Conservation (phyloP, 2,329 filamentous ascomycete genomes). For the Amauroascus niger region DNA sequence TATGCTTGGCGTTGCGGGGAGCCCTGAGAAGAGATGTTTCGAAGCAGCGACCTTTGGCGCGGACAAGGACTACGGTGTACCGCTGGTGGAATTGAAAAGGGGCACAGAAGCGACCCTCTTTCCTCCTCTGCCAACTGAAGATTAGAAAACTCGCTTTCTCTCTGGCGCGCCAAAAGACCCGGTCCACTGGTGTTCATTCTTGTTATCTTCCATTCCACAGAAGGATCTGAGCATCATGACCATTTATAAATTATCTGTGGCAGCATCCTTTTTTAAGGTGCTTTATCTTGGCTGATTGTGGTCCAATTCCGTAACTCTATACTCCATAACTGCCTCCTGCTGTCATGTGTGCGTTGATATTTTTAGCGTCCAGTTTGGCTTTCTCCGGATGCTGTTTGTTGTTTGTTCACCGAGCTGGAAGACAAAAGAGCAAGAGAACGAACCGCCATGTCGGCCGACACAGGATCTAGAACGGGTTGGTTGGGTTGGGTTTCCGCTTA, state of each 20-base stretch:
- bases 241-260: too few relatives aligned
- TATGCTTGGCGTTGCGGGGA: conserved; percentile 57
- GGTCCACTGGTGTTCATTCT: too few relatives aligned
- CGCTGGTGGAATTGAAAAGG: conserved; percentile 33
- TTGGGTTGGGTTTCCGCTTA: not conserved
- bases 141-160: conserved; percentile 20
- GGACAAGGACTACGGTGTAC: conserved; percentile 61
- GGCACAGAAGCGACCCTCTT: conserved; percentile 44
- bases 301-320: too few relatives aligned
- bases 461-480: conserved; percentile 2
- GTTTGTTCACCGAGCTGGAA: not conserved
- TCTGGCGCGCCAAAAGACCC: too few relatives aligned
- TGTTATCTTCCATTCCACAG: not conserved
- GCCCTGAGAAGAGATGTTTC: conserved; percentile 49
- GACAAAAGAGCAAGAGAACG: not conserved
- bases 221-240: too few relatives aligned
- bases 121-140: conserved; percentile 37
- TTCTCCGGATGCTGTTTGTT: not conserved
- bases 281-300: too few relatives aligned
- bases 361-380: not conserved
- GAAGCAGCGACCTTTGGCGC: conserved; percentile 51
- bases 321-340: too few relatives aligned
- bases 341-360: not conserved
- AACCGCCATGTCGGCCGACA: conserved; percentile 5
- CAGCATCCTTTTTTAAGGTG: too few relatives aligned